A percentile compares a stretch with the other conserved stretches of the same genome.
Evolutionary conservation across 2,329 filamentous ascomycete species (phyloP).

Genomic region (Pseudomassariella vexata): DNA sequence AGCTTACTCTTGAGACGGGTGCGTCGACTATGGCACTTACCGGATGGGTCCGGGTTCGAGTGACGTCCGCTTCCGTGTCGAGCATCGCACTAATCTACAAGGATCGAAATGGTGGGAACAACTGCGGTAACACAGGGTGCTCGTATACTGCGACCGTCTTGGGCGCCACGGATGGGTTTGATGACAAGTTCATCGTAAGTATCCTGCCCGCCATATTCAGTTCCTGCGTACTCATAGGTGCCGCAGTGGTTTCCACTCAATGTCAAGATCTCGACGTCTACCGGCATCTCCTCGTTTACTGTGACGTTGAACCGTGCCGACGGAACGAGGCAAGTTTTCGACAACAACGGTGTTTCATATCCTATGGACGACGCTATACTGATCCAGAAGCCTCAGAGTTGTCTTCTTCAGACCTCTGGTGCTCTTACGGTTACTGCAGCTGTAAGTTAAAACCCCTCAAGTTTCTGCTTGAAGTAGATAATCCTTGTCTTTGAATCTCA

Average conservation of each 20-base stretch:
- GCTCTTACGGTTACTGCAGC: constrained; percentile 39
- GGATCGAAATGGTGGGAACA: constrained; percentile 42
- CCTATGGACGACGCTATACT: constrained; percentile 49
- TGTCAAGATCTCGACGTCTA: constrained; percentile 46
- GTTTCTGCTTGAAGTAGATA: too few species aligned
- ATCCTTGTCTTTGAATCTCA: too few species aligned
- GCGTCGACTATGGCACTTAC: constrained; percentile 42
- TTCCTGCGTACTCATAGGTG: too few species aligned
- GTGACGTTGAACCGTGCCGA: constrained; percentile 42
- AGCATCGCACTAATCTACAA: constrained; percentile 50
- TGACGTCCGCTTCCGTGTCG: constrained; percentile 38
- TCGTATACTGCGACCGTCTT: constrained; percentile 38
- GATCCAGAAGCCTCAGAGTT: constrained; percentile 52
- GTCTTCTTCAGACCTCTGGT: constrained; percentile 37
- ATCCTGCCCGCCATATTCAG: too few species aligned
- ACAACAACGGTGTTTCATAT: constrained; percentile 54
- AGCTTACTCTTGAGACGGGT: constrained; percentile 45
- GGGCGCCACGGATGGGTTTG: constrained; percentile 49
- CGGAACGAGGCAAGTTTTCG: constrained; percentile 38
- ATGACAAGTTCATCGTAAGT: constrained; percentile 54
- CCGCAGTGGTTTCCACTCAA: constrained; percentile 39
- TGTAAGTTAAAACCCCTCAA: too few species aligned
- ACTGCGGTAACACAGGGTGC: constrained; percentile 36
- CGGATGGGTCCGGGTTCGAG: constrained; percentile 52
- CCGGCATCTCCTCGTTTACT: constrained; percentile 57